Base-by-base conservation (phyloP, 768 basidiomycete genomes). In the Peribolospora baueri region DNA sequence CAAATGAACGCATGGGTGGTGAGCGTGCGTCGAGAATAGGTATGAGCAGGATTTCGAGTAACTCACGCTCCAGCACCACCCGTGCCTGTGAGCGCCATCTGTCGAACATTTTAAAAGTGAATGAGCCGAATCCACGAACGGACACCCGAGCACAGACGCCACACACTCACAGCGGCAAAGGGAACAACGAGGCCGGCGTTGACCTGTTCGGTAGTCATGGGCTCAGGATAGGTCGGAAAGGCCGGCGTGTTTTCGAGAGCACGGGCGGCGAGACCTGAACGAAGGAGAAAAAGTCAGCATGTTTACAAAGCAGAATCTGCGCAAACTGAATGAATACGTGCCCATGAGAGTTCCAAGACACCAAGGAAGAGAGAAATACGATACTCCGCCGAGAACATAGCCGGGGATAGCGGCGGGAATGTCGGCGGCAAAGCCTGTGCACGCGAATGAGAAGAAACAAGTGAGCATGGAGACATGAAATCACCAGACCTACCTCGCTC, bases 371-470 rank as follows among this genome's bases (percentile, higher is more conserved):
- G 52, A 48, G 39, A 48, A 53, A 47, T 50, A 53, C 2, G 52
- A 9, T 0, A 50, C 7, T 36, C 52, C 52, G 9, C 56, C 51
- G 41, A 55, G 54, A 10, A 47, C 42, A 41, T 57, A 51, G 14
- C 53, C 52, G 5, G 56, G 49, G 1, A 54, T 49, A 1, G 56
- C 52, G 37, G 39, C 14, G 42, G 48, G 48, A 10, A 51, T 50
- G n/a, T 39, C 50, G 7, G 73, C 71, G 1, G 75, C 75, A 41
- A 77, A 62, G 5, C 75, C 76, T 3, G 76, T 76, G 40, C 25
- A 25, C 25, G 25, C 25, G 25, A 25, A 25, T 25, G 25, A 76
- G 67, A 70, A 76, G 74, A 71, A 75, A 58, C n/a, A 45, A 55
- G 4, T 62, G 61, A 38, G 67, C 67, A 70, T 70, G 36, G 69